Evolutionary conservation across 495 filamentous ascomycete genomes (phyloP), one percentile per base, ranked within the genome.

Genomic region (Aspergillus sparsus): DNA sequence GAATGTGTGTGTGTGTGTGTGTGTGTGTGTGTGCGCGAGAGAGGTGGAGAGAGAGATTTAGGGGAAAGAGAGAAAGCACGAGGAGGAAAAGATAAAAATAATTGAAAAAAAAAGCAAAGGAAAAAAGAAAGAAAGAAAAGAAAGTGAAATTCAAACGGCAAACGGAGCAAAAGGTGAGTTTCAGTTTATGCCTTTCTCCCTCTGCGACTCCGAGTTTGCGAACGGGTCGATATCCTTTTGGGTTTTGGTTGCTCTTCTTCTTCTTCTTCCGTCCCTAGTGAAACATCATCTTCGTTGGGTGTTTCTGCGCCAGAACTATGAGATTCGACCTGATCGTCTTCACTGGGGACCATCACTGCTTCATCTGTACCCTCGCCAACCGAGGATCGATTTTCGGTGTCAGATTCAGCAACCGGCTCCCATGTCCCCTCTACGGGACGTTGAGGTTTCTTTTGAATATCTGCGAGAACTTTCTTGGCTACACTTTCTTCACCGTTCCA

Each of bases 401-500:
- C 72, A 0, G 49, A 42, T 7, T 60, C 56, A 3, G 66, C 62
- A 2, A 67, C 61, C 7, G 74, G 55, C 35, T 69, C 71, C 63
- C 60, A 68, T 5, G 66, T 41, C 7, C 58, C 42, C 21, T 70
- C 68, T 4, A 64, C 45, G 10, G 60, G 27, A 3, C 35, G 52
- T 11, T 39, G 46, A 12, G 61, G 61, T 16, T 75, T 64, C n/a
- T 70, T 66, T 51, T 65, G 66, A 18, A 80, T 72, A 31, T 59
- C 72, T 0, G 69, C 74, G n/a, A 82, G 66, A 1, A 81, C 85
- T 71, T 87, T 84, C 55, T 81, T 87, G 1, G 83, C 85, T 64
- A 91, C 88, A 57, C 86, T 85, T 61, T 91, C 88, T 64, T 87
- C 82, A 2, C 93, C 93, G 70, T 98, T 98, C 80, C 82, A 83